Evolutionary conservation across 805 yeast species (phyloP).

Genomic region (Sporopachydermia quercuum): DNA sequence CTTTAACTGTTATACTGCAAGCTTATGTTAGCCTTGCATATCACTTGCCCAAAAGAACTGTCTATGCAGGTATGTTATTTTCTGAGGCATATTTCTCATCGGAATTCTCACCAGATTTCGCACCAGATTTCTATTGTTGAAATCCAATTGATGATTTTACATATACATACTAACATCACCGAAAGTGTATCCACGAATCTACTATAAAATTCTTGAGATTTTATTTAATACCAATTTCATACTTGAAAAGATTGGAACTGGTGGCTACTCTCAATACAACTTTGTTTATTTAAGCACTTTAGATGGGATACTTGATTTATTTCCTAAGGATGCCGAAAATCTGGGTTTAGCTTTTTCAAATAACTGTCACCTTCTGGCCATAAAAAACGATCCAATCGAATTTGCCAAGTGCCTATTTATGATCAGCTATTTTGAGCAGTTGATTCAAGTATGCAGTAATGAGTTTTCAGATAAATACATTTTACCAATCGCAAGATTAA

Average conservation of each 20-base stretch:
- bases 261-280: slow-evolving; percentile 29
- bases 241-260: slow-evolving; percentile 13
- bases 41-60: background rate
- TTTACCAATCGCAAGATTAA: slow-evolving; percentile 15
- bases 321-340: slow-evolving; percentile 14
- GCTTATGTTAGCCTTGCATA: slow-evolving; percentile 6
- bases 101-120: too few relatives aligned
- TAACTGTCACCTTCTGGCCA: slow-evolving; percentile 16
- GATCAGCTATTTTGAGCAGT: slow-evolving; percentile 20
- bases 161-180: slow-evolving; percentile 1
- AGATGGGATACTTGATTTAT: slow-evolving; percentile 24
- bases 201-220: slow-evolving; percentile 9
- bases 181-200: slow-evolving; percentile 5
- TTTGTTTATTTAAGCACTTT: slow-evolving; percentile 37
- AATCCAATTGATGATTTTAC: background rate
- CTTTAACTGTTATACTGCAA: slow-evolving; percentile 10
- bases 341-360: slow-evolving; percentile 12
- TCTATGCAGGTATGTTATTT: background rate
- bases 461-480: slow-evolving; percentile 21
- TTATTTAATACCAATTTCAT: slow-evolving; percentile 14
- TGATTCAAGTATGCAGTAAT: slow-evolving; percentile 19
- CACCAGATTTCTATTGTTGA: too few relatives aligned
- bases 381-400: slow-evolving; percentile 12
- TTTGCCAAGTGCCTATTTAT: slow-evolving; percentile 15
- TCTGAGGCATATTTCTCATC: too few relatives aligned